These are phyloP conservation scores for Leccinum subgranulosum DNA, from an alignment of 768 basidiomycete species.

Conservation along the genomic window DNA sequence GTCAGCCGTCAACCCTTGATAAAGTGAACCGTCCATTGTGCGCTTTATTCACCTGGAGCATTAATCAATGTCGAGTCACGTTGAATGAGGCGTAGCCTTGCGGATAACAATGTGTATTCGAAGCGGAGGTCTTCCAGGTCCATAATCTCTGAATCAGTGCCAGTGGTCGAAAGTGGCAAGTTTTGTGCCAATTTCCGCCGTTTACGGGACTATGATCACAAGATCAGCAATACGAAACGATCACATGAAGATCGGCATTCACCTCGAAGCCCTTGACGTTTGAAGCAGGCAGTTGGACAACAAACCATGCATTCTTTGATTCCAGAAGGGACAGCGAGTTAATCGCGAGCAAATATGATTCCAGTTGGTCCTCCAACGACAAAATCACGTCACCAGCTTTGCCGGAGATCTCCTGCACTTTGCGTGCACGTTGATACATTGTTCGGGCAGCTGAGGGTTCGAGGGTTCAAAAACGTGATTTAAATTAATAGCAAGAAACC, in stretches of 20 bases:
- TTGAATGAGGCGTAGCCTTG: conserved; percentile 71
- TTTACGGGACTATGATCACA: conserved; percentile 53
- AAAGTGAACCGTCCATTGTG: conserved; percentile 7
- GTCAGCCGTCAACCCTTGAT: conserved; percentile 14
- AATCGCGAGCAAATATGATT: conserved; percentile 83
- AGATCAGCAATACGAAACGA: conserved; percentile 15
- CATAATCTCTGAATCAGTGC: conserved; percentile 69
- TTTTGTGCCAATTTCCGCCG: conserved; percentile 67
- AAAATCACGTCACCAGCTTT: conserved; percentile 37
- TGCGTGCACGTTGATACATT: conserved; percentile 91
- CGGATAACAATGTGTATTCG: conserved; percentile 72
- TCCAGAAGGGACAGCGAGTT: conserved; percentile 86
- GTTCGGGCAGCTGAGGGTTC: conserved; percentile 68
- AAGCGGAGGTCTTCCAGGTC: conserved; percentile 75
- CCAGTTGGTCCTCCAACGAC: conserved; percentile 64
- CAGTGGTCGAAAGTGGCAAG: conserved; percentile 74
- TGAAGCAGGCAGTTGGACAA: conserved; percentile 56
- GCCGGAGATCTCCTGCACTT: conserved; percentile 51
- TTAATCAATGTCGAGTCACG: conserved; percentile 61
- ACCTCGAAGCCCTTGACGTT: conserved; percentile 46
- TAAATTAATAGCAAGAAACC: conserved; percentile 28
- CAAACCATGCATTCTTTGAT: conserved; percentile 78
- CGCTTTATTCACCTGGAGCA: conserved; percentile 55
- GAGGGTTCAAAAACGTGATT: conserved; percentile 25
- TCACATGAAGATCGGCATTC: conserved; percentile 20